These are phyloP conservation scores for Termitomyces sp. DNA, from an alignment of 768 basidiomycete species.

Conservation along the genomic window DNA sequence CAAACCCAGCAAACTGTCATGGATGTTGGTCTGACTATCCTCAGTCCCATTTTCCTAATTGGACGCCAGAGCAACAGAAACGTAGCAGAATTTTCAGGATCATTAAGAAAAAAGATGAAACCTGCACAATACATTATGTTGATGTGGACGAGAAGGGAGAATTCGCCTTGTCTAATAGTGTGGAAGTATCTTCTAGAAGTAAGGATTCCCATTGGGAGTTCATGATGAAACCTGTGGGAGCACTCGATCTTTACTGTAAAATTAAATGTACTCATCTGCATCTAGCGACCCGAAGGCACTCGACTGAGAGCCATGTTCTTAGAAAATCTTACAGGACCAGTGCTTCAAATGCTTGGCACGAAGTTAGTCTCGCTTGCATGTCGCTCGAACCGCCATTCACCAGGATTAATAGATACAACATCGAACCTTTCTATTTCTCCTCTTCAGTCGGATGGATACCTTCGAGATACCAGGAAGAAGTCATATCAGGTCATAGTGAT, in stretches of 20 bases:
- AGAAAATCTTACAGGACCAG: slow-evolving; percentile 41
- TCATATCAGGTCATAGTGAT: slow-evolving; percentile 25
- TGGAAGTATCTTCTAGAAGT: slow-evolving; percentile 16
- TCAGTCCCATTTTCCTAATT: slow-evolving; percentile 49
- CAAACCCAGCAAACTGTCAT: slow-evolving; percentile 13
- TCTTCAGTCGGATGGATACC: slow-evolving; percentile 60
- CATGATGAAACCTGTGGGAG: slow-evolving; percentile 25
- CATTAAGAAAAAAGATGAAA: slow-evolving; percentile 16
- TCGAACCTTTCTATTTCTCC: slow-evolving; percentile 64
- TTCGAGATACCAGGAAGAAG: slow-evolving; percentile 46
- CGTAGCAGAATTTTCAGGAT: slow-evolving; percentile 30
- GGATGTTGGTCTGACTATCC: slow-evolving; percentile 39
- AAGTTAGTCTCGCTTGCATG: slow-evolving; percentile 20
- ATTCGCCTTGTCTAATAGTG: slow-evolving; percentile 20
- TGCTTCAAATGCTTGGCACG: slow-evolving; percentile 51
- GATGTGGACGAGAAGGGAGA: slow-evolving; percentile 32
- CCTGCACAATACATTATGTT: slow-evolving; percentile 30
- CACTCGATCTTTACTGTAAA: not conserved
- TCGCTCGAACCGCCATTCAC: not conserved
- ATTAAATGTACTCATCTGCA: not conserved
- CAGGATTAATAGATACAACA: slow-evolving; percentile 29
- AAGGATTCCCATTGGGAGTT: slow-evolving; percentile 28
- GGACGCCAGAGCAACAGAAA: slow-evolving; percentile 40
- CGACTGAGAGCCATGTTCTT: slow-evolving; percentile 47
- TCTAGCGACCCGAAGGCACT: slow-evolving; percentile 25